These are phyloP conservation scores for Vaccinium darrowii DNA, from an alignment of 148 eudicot species.

Conservation along the genomic window DNA sequence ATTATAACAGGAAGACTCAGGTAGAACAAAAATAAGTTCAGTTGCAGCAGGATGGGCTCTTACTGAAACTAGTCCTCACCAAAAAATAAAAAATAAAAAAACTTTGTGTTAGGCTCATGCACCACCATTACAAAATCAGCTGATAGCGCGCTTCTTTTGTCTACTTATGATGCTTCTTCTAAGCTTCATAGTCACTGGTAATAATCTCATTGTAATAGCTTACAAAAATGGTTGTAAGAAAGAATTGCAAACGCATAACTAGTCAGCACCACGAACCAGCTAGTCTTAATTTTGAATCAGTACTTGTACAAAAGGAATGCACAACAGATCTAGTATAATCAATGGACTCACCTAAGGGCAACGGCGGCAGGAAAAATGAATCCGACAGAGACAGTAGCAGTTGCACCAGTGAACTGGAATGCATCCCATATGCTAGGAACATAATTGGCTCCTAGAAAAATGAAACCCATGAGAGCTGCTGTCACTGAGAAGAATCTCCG, in stretches of 20 bases:
- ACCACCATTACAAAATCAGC: background rate
- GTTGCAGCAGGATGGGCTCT: too few relatives aligned
- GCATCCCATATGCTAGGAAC: conserved; percentile 86
- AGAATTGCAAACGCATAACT: too few relatives aligned
- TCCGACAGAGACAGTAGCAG: conserved; percentile 77
- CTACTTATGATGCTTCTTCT: background rate
- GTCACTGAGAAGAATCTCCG: conserved; percentile 51
- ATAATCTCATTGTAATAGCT: background rate
- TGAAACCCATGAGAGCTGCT: conserved; percentile 50
- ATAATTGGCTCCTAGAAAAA: conserved; percentile 65
- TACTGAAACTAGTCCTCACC: too few relatives aligned
- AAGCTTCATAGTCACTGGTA: background rate
- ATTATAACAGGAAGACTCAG: too few relatives aligned
- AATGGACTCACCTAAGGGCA: conserved; percentile 56
- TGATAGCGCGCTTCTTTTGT: background rate
- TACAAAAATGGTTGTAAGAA: background rate
- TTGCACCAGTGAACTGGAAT: conserved; percentile 83
- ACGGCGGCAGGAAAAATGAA: conserved; percentile 75
- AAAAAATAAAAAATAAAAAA: too few relatives aligned
- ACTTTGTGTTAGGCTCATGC: background rate
- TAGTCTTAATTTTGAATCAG: background rate
- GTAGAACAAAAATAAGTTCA: too few relatives aligned
- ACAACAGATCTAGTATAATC: background rate
- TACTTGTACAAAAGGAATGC: background rate
- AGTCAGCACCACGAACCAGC: background rate